A percentile compares a stretch with the other conserved stretches of the same genome.
These are phyloP conservation scores for Lachnellula subtilissima DNA, from an alignment of 2,329 filamentous ascomycete genomes.

Conservation along the genomic window DNA sequence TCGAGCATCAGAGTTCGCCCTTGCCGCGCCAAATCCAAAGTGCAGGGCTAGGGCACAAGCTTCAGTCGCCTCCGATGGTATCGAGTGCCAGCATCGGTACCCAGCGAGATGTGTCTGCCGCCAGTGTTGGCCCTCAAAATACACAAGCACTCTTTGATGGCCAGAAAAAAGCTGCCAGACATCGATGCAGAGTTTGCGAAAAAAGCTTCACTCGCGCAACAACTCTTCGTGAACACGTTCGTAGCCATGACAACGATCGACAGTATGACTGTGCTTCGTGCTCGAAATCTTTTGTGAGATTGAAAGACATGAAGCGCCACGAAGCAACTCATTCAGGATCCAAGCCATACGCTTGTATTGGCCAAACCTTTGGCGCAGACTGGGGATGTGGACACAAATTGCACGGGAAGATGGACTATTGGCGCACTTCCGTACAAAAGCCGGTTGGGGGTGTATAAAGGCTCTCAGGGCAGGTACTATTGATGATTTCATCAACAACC, in stretches of 20 bases:
- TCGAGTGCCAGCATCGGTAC: too few relatives aligned
- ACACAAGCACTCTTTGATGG: too few relatives aligned
- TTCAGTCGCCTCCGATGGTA: too few relatives aligned
- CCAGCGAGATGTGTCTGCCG: too few relatives aligned
- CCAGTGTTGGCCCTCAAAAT: too few relatives aligned
- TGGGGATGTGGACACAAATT: conserved; percentile 4
- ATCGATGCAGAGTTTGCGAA: not conserved
- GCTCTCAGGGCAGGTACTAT: not conserved
- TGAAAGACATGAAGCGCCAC: conserved; percentile 3
- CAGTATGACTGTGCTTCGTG: conserved; percentile 59
- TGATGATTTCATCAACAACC: not conserved
- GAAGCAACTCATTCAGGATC: not conserved
- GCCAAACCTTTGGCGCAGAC: too few relatives aligned
- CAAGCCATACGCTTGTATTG: conserved; percentile 1
- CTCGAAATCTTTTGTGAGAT: not conserved
- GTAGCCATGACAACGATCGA: conserved; percentile 78
- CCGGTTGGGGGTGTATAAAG: conserved; percentile 1
- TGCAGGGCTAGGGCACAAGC: too few relatives aligned
- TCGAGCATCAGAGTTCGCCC: too few relatives aligned
- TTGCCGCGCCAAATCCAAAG: too few relatives aligned
- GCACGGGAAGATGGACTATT: conserved; percentile 3
- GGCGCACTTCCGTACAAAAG: not conserved
- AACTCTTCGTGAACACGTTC: conserved; percentile 51
- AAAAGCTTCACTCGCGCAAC: conserved; percentile 2
- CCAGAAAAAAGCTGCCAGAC: too few relatives aligned